Evolutionary conservation across 257 asterid species (phyloP).

Genomic region (Solanum peruvianum): DNA sequence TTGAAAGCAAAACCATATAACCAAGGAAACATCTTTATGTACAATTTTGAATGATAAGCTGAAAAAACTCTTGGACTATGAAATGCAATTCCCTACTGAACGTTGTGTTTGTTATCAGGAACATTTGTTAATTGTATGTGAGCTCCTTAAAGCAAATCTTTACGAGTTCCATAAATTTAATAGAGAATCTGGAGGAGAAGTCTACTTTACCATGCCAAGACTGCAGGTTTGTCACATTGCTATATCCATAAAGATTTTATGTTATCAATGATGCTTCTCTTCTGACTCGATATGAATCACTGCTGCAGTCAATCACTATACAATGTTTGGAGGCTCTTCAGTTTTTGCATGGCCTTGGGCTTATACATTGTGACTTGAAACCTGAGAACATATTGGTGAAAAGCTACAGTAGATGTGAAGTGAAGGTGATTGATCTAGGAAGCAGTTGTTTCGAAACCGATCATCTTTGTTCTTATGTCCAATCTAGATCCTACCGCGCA

Average conservation of each 20-base stretch:
- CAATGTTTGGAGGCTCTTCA: conserved; percentile 98
- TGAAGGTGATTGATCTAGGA: conserved; percentile 95
- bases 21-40: neutral
- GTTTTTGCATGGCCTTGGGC: conserved; percentile 89
- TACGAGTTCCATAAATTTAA: conserved; percentile 94
- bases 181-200: conserved; percentile 99
- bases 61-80: neutral
- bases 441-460: conserved; percentile 97
- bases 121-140: conserved; percentile 91
- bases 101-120: conserved; percentile 44
- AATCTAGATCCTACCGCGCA: conserved; percentile 94
- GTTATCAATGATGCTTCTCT: conserved; percentile 1
- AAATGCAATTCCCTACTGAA: neutral
- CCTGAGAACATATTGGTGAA: conserved; percentile 98
- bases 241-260: neutral
- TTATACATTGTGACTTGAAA: conserved; percentile 96
- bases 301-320: conserved; percentile 81
- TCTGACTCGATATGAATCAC: conserved; percentile 10
- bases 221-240: conserved; percentile 59
- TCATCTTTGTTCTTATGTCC: conserved; percentile 96
- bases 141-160: conserved; percentile 92
- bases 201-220: conserved; percentile 97
- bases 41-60: neutral
- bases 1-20: neutral
- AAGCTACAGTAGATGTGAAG: conserved; percentile 99